phyloP scores from a whole-genome alignment of 805 yeast species.

The Kodamaea sagamina region DNA sequence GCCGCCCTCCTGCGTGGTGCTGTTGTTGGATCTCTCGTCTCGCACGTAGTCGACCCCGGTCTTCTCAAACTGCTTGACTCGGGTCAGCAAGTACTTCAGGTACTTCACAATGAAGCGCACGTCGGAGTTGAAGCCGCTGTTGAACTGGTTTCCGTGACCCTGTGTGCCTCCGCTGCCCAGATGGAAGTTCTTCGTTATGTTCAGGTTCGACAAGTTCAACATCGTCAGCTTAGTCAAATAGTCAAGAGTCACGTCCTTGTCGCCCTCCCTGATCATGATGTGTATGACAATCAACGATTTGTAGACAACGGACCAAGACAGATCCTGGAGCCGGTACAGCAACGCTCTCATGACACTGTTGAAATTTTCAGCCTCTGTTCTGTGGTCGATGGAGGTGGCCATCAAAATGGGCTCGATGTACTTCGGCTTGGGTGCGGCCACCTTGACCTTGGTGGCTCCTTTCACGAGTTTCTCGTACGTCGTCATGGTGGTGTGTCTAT shows the following conservation, averaged over 20 bases:
- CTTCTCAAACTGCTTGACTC: constrained; percentile 68
- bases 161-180: constrained; percentile 28
- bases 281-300: constrained; percentile 84
- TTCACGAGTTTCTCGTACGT: constrained; percentile 76
- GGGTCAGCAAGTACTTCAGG: constrained; percentile 64
- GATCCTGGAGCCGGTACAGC: constrained; percentile 62
- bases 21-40: constrained; percentile 54
- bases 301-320: constrained; percentile 90
- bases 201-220: constrained; percentile 46
- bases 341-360: constrained; percentile 68
- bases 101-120: constrained; percentile 62
- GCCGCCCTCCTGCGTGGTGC: constrained; percentile 52
- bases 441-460: constrained; percentile 52
- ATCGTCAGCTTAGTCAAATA: constrained; percentile 55
- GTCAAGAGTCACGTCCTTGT: constrained; percentile 66
- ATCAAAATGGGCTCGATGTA: constrained; percentile 90
- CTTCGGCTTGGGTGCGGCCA: constrained; percentile 98
- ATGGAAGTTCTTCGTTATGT: constrained; percentile 40
- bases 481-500: constrained; percentile 43
- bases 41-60: constrained; percentile 77
- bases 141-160: constrained; percentile 11
- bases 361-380: constrained; percentile 52
- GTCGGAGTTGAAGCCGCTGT: constrained; percentile 41
- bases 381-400: constrained; percentile 57
- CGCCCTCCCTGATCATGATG: constrained; percentile 91